phyloP scores from a whole-genome alignment of 352 stramenopile genomes.

The Thraustotheca clavata region DNA sequence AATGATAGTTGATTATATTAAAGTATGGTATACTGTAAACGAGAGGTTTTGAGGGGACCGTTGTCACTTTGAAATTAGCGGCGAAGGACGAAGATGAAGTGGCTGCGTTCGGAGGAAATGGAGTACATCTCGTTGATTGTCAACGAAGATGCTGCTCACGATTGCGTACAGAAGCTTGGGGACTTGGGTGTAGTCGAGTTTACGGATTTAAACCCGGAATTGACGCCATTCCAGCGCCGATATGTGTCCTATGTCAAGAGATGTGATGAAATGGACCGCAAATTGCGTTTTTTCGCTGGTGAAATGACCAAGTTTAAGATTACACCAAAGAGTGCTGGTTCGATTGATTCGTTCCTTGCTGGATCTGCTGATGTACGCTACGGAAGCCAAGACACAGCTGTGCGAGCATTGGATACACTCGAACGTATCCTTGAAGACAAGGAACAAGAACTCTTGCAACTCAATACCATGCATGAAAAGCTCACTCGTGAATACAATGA shows the following conservation, averaged over 20 bases:
- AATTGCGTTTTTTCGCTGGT: conserved; percentile 93
- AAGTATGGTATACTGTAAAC: neutral
- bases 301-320: conserved; percentile 95
- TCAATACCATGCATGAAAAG: conserved; percentile 98
- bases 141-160: conserved; percentile 96
- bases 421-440: conserved; percentile 95
- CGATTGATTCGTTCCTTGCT: conserved; percentile 67
- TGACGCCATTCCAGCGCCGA: conserved; percentile 97
- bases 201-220: conserved; percentile 98
- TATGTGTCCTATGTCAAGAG: conserved; percentile 98
- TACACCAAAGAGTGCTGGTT: conserved; percentile 49
- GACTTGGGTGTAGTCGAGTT: conserved; percentile 96
- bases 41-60: conserved; percentile 8
- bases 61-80: conserved; percentile 2
- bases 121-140: conserved; percentile 99
- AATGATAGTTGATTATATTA: too few relatives aligned
- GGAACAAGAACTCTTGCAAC: conserved; percentile 92
- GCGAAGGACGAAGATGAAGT: conserved; percentile 59
- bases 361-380: conserved; percentile 69
- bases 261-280: conserved; percentile 98
- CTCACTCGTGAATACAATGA: conserved; percentile 98
- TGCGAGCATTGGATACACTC: conserved; percentile 89
- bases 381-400: conserved; percentile 66
- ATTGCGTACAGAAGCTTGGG: conserved; percentile 95
- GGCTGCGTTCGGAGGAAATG: conserved; percentile 98